Base-by-base conservation (phyloP, 1,284 basidiomycete genomes). In the Mycosarcoma maydis region DNA sequence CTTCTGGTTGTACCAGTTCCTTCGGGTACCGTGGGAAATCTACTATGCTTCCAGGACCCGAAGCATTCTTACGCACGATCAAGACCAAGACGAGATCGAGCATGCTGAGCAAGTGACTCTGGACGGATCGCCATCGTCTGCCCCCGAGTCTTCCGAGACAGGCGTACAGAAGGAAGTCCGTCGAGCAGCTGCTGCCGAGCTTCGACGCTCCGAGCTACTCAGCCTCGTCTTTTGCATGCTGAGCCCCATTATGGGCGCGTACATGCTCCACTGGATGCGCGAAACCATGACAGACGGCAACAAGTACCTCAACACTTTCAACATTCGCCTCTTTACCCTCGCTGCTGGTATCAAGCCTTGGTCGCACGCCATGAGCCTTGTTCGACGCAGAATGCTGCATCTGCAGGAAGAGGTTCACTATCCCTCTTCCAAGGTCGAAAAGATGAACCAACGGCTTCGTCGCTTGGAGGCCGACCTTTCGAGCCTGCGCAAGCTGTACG, bases 291-390 rank as follows among this genome's bases (percentile, higher is more conserved):
- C 71, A 36, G 82, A 83, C 46, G 76, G 76, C 24, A 58, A 66
- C 41, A 58, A 72, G 24, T 78, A 76, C 33, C 66, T 78, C 60
- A 83, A 82, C 55, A 66, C 60, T 10, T 80, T 77, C 59, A 73
- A 80, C 62, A 78, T 83, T 32, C 72, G 78, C 7, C 64, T 83
- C 22, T 83, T 83, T 48, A 73, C 69, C 29, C 51, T 83, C 34
- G 81, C 82, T 16, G 78, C 80, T 4, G 77, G 78, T 14, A 75
- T 83, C 53, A 82, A 82, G 59, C 83, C 83, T 3, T 75, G 75
- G 62, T 61, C 72, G 22, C 78, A 74, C 52, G 66, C 59, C 34
- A 58, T 66, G 37, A 42, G 27, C 19, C 62, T 73, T n/a, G 29
- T 76, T 14, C 53, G 60, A 14, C 61, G 75, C 42, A 50, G 80